A percentile compares a stretch with the other conserved stretches of the same genome.
phyloP scores from a whole-genome alignment of 164 flowering plant genomes.

The Tetracentron sinense region DNA sequence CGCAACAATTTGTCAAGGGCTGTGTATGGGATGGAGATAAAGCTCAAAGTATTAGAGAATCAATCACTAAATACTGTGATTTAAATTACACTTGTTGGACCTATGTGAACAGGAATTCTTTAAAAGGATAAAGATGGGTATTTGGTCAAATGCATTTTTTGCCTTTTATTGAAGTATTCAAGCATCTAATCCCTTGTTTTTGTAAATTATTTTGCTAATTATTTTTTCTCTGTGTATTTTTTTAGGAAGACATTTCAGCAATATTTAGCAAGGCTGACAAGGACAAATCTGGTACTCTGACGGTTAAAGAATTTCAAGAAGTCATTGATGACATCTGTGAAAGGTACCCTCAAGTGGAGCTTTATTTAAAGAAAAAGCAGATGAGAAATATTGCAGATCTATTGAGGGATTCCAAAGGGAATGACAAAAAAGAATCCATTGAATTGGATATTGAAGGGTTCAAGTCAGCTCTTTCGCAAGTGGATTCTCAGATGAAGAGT shows the following conservation, averaged over 20 bases:
- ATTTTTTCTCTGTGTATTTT: not conserved
- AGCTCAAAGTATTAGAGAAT: no score
- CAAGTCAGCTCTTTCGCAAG: constrained; percentile 65
- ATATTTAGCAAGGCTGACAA: constrained; percentile 82
- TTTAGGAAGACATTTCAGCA: constrained; percentile 71
- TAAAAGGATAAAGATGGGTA: not conserved
- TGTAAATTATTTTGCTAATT: not conserved
- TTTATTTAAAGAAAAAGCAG: constrained; percentile 61
- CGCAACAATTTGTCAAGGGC: no score
- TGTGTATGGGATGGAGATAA: no score
- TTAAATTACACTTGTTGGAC: no score
- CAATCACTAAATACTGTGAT: no score
- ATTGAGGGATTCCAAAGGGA: constrained; percentile 51
- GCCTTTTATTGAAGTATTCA: not conserved
- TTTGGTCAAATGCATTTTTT: not conserved
- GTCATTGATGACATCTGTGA: constrained; percentile 60
- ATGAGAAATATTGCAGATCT: constrained; percentile 46
- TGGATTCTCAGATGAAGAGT: constrained; percentile 81
- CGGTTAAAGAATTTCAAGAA: constrained; percentile 53
- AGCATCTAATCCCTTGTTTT: not conserved
- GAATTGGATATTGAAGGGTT: constrained; percentile 77
- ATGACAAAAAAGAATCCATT: constrained; percentile 28
- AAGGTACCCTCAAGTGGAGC: constrained; percentile 89
- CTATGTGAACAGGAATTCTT: no score
- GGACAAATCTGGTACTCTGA: constrained; percentile 62